Conservation (phyloP, 1,284 basidiomycete genomes). For the Termitomyces sp. region DNA sequence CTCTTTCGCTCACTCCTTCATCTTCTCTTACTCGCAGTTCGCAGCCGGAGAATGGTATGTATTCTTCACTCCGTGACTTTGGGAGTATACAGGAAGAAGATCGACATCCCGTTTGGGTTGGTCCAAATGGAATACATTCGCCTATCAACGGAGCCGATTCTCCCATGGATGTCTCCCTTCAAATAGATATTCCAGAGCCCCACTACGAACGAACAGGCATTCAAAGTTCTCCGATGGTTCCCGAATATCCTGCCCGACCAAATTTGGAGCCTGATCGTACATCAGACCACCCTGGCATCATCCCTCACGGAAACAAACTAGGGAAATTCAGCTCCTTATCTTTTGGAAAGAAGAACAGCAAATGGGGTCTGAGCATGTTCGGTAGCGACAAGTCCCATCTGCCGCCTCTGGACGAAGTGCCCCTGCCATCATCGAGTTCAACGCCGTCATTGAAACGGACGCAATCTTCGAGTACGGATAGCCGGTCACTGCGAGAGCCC, state of each 20-base stretch:
- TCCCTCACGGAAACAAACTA: slow-evolving; percentile 43
- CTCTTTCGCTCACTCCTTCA: slow-evolving; percentile 47
- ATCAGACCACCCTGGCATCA: slow-evolving; percentile 25
- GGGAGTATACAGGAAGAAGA: slow-evolving; percentile 35
- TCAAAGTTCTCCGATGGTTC: slow-evolving; percentile 47
- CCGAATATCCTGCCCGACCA: slow-evolving; percentile 44
- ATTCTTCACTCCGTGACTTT: slow-evolving; percentile 25
- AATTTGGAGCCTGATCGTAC: slow-evolving; percentile 37
- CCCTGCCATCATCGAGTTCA: slow-evolving; percentile 48
- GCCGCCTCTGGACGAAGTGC: slow-evolving; percentile 68
- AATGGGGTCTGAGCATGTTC: slow-evolving; percentile 69
- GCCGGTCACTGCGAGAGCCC: slow-evolving; percentile 54
- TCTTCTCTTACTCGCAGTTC: slow-evolving; percentile 33
- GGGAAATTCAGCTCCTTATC: slow-evolving; percentile 50
- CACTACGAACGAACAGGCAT: slow-evolving; percentile 49
- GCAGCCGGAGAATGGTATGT: slow-evolving; percentile 9
- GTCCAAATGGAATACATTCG: slow-evolving; percentile 19
- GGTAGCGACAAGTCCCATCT: slow-evolving; percentile 71
- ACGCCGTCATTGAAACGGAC: slow-evolving; percentile 78
- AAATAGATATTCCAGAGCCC: slow-evolving; percentile 35
- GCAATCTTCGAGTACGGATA: slow-evolving; percentile 76
- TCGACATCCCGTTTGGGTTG: slow-evolving; percentile 23
- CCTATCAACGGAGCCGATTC: slow-evolving; percentile 38
- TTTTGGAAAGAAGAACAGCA: slow-evolving; percentile 63
- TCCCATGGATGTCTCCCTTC: slow-evolving; percentile 60